A percentile compares a stretch with the other conserved stretches of the same genome.
Evolutionary conservation across 1,284 basidiomycete species (phyloP).

Genomic region (Golubevia sp.): DNA sequence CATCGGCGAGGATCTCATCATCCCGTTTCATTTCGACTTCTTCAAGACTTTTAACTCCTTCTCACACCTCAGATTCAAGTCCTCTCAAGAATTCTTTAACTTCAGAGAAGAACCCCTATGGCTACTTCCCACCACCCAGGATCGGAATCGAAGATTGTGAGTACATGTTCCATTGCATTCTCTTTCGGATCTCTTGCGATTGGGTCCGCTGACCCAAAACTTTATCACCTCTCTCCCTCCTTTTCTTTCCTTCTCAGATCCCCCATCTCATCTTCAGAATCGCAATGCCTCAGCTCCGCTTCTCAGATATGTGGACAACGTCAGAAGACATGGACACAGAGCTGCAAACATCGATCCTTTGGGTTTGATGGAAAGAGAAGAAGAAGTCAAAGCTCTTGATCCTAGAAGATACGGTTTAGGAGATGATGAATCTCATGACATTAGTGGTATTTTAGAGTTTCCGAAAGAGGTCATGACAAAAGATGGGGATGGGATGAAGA

Average conservation of each 20-base stretch:
- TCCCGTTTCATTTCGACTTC: too few species aligned
- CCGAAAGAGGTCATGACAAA: constrained; percentile 57
- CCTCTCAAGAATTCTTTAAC: too few species aligned
- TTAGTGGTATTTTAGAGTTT: constrained; percentile 22
- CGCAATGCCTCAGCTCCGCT: constrained; percentile 75
- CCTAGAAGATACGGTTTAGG: constrained; percentile 76
- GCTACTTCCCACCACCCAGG: constrained; percentile 3
- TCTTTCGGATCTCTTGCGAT: too few species aligned
- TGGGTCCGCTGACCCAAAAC: background rate
- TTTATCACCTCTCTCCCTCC: background rate
- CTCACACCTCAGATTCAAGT: too few species aligned
- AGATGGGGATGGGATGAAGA: constrained; percentile 65
- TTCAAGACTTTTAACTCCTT: too few species aligned
- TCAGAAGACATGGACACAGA: constrained; percentile 66
- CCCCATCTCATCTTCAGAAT: constrained; percentile 74
- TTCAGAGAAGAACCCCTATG: background rate
- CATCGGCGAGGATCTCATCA: too few species aligned
- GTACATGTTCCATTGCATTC: background rate
- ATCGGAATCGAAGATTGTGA: constrained; percentile 8
- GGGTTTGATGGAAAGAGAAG: constrained; percentile 80
- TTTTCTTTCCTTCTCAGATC: constrained; percentile 1
- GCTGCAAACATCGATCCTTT: constrained; percentile 83
- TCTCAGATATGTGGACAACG: constrained; percentile 82
- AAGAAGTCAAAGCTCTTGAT: constrained; percentile 75
- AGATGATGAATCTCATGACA: constrained; percentile 9